Base-by-base conservation (phyloP, 139 green algal genomes). In the Coelastrella sp. region DNA sequence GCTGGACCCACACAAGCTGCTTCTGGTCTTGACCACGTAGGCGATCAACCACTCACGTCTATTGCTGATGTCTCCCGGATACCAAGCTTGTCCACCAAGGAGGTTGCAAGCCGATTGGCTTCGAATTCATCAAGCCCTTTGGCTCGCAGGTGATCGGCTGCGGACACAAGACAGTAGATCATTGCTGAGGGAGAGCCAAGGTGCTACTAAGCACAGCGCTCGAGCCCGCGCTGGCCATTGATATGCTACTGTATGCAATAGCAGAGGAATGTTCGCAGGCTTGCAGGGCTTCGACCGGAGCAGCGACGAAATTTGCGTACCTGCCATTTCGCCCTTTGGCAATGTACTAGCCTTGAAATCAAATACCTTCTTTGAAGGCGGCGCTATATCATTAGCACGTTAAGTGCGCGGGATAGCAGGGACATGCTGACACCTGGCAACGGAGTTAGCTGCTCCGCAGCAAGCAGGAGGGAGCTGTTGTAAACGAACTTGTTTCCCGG, bases 31-130 rank as follows among this genome's bases (percentile, higher is more conserved):
- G 57, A 54, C 23, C 22, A 60, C 32, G 11, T 73, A n/a, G 20
- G 54, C 19, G 60, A 71, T 71, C 66, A 59, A 22, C 23, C 4
- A 88, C 83, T 88, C 68, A 88, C 83, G 57, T 88, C 83, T n/a
- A 88, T 68, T 3, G 83, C 83, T 80, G 83, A 32, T 13, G 83
- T 16, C 19, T 68, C 19, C 54, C 23, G 76, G 32, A 87, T 60
- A 6, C 64, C 23, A 5, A 87, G 80, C n/a, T 86, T 87, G 6
- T 88, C 68, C 3, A 54, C n/a, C 23, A 88, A 58, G 5, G 57
- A 54, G 3, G 54, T 59, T 6, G 83, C 68, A 54, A 88, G n/a
- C 4, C 83, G 61, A 7, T 14, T 47, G 5, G 83, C 83, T 66
- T 88, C 83, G 6, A 57, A 73, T 1, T 80, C 83, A 4, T 88